phyloP scores from a whole-genome alignment of 2,329 filamentous ascomycete genomes.

The Aspergillus aculeatus region DNA sequence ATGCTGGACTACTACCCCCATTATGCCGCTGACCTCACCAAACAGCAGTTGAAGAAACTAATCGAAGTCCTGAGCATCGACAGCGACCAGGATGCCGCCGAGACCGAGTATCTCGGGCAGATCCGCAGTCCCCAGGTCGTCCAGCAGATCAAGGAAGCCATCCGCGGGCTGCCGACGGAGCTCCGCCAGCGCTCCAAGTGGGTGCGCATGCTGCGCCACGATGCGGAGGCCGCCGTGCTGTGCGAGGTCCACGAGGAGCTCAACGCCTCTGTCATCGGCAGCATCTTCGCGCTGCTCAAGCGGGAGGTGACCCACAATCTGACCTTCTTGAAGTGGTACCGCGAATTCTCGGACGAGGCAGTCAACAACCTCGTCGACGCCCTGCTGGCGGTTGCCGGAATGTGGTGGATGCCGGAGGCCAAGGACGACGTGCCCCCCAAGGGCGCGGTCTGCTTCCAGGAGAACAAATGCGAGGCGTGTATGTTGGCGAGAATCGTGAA shows the following conservation, averaged over 20 bases:
- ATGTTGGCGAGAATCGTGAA: conserved; percentile 34
- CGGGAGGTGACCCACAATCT: conserved; percentile 27
- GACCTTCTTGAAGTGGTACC: conserved; percentile 20
- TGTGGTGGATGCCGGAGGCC: conserved; percentile 30
- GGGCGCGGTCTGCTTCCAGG: conserved; percentile 28
- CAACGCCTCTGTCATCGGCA: conserved; percentile 23
- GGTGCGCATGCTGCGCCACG: not conserved
- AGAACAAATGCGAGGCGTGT: conserved; percentile 38
- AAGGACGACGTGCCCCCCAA: conserved; percentile 1
- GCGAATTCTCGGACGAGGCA: conserved; percentile 10
- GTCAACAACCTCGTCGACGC: conserved; percentile 16
- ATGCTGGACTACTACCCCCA: not conserved
- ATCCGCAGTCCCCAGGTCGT: not conserved
- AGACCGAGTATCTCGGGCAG: not conserved
- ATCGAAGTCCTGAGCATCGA: not conserved
- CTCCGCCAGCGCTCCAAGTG: not conserved
- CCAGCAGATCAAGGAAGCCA: not conserved
- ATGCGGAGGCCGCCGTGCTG: conserved; percentile 3
- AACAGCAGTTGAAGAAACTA: not conserved
- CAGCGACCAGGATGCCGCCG: not conserved
- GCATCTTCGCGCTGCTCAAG: conserved; percentile 22
- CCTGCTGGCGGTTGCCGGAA: conserved; percentile 29
- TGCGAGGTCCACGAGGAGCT: conserved; percentile 25
- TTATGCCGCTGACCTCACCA: not conserved
- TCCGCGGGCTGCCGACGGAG: not conserved